Percentiles rank a stretch among this genome's conserved stretches.
Conservation (phyloP, 2,329 filamentous ascomycete genomes). For the Colletotrichum eleusines region DNA sequence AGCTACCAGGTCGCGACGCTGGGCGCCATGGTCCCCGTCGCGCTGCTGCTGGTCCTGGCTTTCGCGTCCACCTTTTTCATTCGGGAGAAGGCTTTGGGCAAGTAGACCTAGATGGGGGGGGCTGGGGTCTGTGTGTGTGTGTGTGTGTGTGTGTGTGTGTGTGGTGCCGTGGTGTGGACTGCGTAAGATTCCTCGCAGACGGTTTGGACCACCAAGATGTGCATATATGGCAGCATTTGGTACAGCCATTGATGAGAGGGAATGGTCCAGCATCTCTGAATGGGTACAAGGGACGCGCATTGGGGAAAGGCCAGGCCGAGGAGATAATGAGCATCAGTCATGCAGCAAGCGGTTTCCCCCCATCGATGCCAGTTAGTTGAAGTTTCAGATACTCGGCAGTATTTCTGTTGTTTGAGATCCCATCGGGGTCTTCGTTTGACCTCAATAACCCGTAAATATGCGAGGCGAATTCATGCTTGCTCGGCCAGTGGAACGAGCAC, state of each 20-base stretch:
- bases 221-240: not conserved
- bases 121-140: no score
- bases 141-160: not conserved
- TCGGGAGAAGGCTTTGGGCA: slow-evolving; percentile 66
- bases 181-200: not conserved
- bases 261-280: not conserved
- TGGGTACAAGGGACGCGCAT: not conserved
- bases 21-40: slow-evolving; percentile 56
- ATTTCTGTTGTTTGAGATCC: no score
- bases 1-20: slow-evolving; percentile 70
- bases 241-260: not conserved
- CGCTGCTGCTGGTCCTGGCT: slow-evolving; percentile 52
- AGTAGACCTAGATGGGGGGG: slow-evolving; percentile 45
- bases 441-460: no score
- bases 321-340: not conserved
- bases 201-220: not conserved
- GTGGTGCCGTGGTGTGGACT: not conserved
- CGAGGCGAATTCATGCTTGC: no score
- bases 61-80: slow-evolving; percentile 63
- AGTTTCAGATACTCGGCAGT: no score
- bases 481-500: no score
- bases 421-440: no score
- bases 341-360: no score
- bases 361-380: not conserved
- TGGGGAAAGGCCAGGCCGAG: not conserved